Conservation (phyloP, 2,329 filamentous ascomycete species). For the Epichloe coenophiala region DNA sequence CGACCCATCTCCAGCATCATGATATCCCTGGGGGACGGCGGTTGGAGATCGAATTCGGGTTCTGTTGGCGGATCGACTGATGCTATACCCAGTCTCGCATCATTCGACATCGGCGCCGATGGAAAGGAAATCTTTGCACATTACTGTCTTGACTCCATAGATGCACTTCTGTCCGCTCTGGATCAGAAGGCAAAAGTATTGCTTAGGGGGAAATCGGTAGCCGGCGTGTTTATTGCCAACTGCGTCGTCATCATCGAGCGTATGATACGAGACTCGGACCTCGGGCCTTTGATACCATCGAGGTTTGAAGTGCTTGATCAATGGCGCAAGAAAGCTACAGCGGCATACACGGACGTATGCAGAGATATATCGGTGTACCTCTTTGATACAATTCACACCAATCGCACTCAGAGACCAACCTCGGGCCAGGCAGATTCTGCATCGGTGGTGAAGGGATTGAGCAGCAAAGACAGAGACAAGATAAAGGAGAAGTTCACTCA, state of each 20-base stretch:
- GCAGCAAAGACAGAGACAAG: slow-evolving; percentile 83
- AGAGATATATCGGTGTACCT: slow-evolving; percentile 75
- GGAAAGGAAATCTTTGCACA: slow-evolving; percentile 78
- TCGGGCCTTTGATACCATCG: slow-evolving; percentile 55
- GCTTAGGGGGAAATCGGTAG: slow-evolving; percentile 62
- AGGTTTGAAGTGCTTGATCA: slow-evolving; percentile 56
- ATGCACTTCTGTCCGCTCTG: slow-evolving; percentile 61
- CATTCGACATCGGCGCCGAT: slow-evolving; percentile 81
- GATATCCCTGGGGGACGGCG: slow-evolving; percentile 82
- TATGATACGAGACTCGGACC: slow-evolving; percentile 68
- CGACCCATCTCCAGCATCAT: slow-evolving; percentile 79
- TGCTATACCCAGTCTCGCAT: slow-evolving; percentile 55
- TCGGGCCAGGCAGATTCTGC: slow-evolving; percentile 67
- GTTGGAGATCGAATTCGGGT: slow-evolving; percentile 54
- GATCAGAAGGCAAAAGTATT: slow-evolving; percentile 60
- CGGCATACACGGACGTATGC: slow-evolving; percentile 75
- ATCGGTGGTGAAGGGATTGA: slow-evolving; percentile 69
- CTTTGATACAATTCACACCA: slow-evolving; percentile 87
- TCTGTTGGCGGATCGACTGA: slow-evolving; percentile 44
- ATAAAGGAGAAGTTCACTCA: slow-evolving; percentile 93
- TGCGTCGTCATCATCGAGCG: slow-evolving; percentile 73
- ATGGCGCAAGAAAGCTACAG: slow-evolving; percentile 78
- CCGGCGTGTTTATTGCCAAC: slow-evolving; percentile 87
- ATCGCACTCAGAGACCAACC: slow-evolving; percentile 55
- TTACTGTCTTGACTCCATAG: slow-evolving; percentile 82